Percentiles rank a stretch among this genome's conserved stretches.
phyloP scores from a whole-genome alignment of 2,329 filamentous ascomycete species.

The Diplodia intermedia region DNA sequence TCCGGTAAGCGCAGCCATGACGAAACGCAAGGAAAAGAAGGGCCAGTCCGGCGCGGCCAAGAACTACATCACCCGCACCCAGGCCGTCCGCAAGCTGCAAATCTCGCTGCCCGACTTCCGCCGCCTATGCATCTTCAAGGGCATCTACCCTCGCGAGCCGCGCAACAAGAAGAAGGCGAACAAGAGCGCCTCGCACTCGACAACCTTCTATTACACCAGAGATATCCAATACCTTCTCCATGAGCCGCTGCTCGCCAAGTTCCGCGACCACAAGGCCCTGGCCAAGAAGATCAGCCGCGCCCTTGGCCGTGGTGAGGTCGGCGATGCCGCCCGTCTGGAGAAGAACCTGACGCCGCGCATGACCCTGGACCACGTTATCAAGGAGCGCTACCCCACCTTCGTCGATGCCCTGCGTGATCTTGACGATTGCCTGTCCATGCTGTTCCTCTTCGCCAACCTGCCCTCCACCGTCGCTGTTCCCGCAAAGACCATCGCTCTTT shows the following conservation, averaged over 20 bases:
- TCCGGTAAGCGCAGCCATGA: conserved; percentile 40
- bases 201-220: conserved; percentile 91
- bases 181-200: conserved; percentile 86
- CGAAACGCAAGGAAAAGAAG: conserved; percentile 63
- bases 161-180: conserved; percentile 96
- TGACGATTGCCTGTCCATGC: conserved; percentile 94
- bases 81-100: conserved; percentile 97
- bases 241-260: conserved; percentile 91
- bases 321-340: conserved; percentile 87
- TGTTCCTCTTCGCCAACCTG: conserved; percentile 96
- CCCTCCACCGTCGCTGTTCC: conserved; percentile 89
- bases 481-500: conserved; percentile 92
- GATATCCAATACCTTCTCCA: conserved; percentile 98
- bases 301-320: conserved; percentile 87
- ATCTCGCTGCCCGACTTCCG: conserved; percentile 97
- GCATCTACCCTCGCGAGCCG: conserved; percentile 96
- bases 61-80: conserved; percentile 97
- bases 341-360: conserved; percentile 89
- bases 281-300: conserved; percentile 97
- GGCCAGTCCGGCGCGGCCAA: conserved; percentile 82
- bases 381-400: conserved; percentile 97
- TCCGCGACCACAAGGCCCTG: conserved; percentile 94
- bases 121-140: conserved; percentile 99
- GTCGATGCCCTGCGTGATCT: conserved; percentile 91
- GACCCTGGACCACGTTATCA: conserved; percentile 94